Conservation (phyloP, 257 asterid genomes). For the Marsdenia floribunda region DNA sequence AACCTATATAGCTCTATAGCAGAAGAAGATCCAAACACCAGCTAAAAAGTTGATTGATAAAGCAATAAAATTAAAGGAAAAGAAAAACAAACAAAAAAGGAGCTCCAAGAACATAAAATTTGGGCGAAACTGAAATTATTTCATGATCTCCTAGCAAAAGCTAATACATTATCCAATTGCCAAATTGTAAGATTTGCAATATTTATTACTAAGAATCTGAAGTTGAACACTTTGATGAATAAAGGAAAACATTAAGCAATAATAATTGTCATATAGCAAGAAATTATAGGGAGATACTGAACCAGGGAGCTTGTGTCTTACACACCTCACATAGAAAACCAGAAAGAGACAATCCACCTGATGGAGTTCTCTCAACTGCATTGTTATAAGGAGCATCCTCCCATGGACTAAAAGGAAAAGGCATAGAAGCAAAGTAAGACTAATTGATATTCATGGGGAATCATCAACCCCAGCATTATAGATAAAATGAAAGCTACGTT, state of each 20-base stretch:
- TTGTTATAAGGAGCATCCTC: constrained; percentile 79
- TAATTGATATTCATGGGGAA: not conserved
- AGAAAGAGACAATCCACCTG: constrained; percentile 71
- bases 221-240: not conserved
- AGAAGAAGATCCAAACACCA: constrained; percentile 1
- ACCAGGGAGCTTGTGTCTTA: constrained; percentile 14
- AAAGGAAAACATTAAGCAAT: not conserved
- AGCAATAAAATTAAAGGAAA: not conserved
- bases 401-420: constrained; percentile 72
- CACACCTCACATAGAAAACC: constrained; percentile 91
- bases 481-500: not conserved
- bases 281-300: not conserved
- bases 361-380: constrained; percentile 81
- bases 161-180: not conserved
- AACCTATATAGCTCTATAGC: constrained; percentile 11
- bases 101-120: not conserved
- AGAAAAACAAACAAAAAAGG: not conserved
- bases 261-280: not conserved
- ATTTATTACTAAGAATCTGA: not conserved
- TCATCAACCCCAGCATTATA: not conserved
- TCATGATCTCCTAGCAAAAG: not conserved
- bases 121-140: not conserved
- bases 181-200: not conserved
- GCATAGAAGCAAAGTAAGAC: constrained; percentile 17
- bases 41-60: not conserved